Evolutionary conservation across 2,329 filamentous ascomycete genomes (phyloP).

Genomic region (Stenocarpella maydis): DNA sequence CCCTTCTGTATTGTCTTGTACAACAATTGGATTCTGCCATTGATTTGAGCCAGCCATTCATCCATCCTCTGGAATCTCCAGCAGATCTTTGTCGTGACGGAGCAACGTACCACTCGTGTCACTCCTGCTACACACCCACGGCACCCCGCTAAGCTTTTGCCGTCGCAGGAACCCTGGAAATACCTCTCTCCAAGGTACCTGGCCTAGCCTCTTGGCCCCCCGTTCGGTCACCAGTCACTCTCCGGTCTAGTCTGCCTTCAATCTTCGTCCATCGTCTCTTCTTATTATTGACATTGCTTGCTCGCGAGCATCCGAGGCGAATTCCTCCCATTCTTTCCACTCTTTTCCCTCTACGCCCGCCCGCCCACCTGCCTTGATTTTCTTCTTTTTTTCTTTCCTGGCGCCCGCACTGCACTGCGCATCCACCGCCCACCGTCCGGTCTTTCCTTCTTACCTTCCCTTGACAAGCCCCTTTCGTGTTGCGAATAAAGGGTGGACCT

Average conservation of each 20-base stretch:
- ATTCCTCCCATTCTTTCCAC: slow-evolving; percentile 20
- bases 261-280: neutral
- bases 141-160: slow-evolving; percentile 21
- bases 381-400: neutral
- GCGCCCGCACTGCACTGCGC: neutral
- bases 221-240: too few relatives aligned
- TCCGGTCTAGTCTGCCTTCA: too few relatives aligned
- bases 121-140: neutral
- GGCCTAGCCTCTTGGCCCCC: neutral
- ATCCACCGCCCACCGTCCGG: neutral
- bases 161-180: neutral
- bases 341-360: neutral
- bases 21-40: too few relatives aligned
- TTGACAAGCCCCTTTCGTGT: slow-evolving; percentile 25
- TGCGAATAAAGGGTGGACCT: slow-evolving; percentile 11
- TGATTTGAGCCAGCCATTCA: too few relatives aligned
- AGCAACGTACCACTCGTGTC: slow-evolving; percentile 13
- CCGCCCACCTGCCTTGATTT: too few relatives aligned
- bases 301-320: neutral
- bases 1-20: too few relatives aligned
- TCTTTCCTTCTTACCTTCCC: neutral
- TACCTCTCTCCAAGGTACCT: neutral
- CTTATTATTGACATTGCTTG: neutral
- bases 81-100: neutral
- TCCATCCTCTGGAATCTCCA: slow-evolving; percentile 7